Percentiles rank a stretch among this genome's conserved stretches.
These are phyloP conservation scores for Podospora sp. DNA, from an alignment of 495 filamentous ascomycete species.

Conservation along the genomic window DNA sequence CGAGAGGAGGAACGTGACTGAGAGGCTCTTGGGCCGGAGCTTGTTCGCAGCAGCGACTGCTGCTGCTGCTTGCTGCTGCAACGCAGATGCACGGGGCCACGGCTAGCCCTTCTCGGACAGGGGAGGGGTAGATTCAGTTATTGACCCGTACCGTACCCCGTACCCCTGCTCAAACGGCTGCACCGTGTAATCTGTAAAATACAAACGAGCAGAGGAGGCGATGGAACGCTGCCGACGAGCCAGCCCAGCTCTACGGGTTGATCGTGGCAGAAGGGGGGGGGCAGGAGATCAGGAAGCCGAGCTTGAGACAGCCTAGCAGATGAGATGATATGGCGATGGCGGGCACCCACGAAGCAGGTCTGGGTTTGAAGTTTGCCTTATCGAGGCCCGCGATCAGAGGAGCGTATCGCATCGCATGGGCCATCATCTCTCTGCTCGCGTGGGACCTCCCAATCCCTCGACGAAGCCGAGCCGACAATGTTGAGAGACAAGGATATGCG, in stretches of 20 bases:
- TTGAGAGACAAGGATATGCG: neutral
- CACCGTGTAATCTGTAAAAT: neutral
- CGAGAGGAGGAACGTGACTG: slow-evolving; percentile 8
- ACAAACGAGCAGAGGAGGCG: neutral
- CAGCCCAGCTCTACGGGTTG: neutral
- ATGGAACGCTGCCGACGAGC: neutral
- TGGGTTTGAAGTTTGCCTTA: neutral
- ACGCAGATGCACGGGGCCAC: slow-evolving; percentile 2
- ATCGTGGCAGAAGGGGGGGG: neutral
- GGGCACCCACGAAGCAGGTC: neutral
- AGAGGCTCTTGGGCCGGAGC: slow-evolving; percentile 13
- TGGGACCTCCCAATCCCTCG: neutral
- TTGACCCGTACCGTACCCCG: neutral
- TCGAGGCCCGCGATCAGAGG: neutral
- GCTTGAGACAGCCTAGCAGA: neutral
- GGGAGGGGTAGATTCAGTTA: slow-evolving; percentile 8
- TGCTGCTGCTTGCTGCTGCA: neutral
- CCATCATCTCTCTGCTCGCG: neutral
- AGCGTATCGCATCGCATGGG: neutral
- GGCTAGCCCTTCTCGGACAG: slow-evolving; percentile 8
- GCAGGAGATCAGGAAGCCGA: neutral
- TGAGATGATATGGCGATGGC: neutral
- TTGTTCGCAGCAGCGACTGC: slow-evolving; percentile 15
- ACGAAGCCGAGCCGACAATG: neutral
- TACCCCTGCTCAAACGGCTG: neutral